A percentile compares a stretch with the other conserved stretches of the same genome.
Evolutionary conservation across 2,329 filamentous ascomycete genomes (phyloP).

Genomic region (Fonsecaea erecta): DNA sequence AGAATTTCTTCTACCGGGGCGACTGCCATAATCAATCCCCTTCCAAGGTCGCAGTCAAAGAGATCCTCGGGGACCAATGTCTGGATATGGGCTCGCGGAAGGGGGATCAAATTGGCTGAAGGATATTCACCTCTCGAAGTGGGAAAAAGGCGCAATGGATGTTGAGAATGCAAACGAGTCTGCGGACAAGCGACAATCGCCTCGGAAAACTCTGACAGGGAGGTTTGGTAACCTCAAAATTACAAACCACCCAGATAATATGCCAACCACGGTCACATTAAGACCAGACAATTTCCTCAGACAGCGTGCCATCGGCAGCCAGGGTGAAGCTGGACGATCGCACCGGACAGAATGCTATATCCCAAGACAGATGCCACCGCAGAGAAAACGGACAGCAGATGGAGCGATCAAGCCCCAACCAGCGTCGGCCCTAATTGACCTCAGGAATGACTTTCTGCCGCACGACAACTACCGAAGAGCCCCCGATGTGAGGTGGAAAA

Average conservation of each 20-base stretch:
- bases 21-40: not conserved
- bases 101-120: not conserved
- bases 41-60: not conserved
- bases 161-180: not conserved
- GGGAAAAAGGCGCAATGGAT: not conserved
- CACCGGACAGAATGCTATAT: no score
- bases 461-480: not conserved
- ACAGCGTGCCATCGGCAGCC: not conserved
- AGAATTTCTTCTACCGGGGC: not conserved
- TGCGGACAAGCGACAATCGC: not conserved
- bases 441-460: not conserved
- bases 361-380: not conserved
- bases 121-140: not conserved
- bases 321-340: no score
- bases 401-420: constrained; percentile 19
- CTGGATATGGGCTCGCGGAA: not conserved
- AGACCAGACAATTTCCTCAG: not conserved
- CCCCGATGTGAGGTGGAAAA: not conserved
- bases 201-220: not conserved
- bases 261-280: not conserved
- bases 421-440: not conserved
- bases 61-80: not conserved
- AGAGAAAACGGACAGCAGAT: constrained; percentile 19
- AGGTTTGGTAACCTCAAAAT: not conserved
- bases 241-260: not conserved